A percentile compares a stretch with the other conserved stretches of the same genome.
Conservation (phyloP, 306 rosid genomes). For the Rosa chinensis region DNA sequence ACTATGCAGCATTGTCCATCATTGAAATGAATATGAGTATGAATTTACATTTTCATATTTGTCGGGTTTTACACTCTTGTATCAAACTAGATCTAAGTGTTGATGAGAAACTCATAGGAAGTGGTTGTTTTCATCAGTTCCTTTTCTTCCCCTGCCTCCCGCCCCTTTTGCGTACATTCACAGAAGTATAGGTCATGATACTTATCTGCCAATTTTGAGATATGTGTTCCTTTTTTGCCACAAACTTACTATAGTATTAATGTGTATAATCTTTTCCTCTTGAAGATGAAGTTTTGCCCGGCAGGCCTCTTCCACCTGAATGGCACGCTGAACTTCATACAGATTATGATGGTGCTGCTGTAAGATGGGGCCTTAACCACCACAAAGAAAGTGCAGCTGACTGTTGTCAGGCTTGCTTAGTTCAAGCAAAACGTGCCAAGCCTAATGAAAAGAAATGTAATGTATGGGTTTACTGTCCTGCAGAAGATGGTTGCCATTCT, state of each 20-base stretch:
- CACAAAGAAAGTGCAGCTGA: conserved; percentile 97
- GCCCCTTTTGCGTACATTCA: background rate
- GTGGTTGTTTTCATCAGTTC: conserved; percentile 1
- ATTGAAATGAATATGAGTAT: background rate
- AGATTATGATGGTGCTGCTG: conserved; percentile 87
- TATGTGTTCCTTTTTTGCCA: conserved; percentile 8
- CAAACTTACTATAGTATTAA: conserved; percentile 23
- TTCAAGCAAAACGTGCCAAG: conserved; percentile 68
- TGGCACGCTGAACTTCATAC: conserved; percentile 74
- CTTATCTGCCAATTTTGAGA: conserved; percentile 22
- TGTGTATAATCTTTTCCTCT: conserved; percentile 24
- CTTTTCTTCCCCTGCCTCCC: background rate
- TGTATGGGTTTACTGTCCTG: conserved; percentile 94
- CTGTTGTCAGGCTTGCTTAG: conserved; percentile 94
- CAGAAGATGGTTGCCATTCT: conserved; percentile 82
- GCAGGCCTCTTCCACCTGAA: conserved; percentile 69
- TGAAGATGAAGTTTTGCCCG: conserved; percentile 73
- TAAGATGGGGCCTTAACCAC: conserved; percentile 93
- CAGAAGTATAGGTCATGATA: background rate
- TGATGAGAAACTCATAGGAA: background rate
- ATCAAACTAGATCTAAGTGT: background rate
- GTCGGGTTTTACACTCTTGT: too few species aligned
- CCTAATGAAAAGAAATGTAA: conserved; percentile 78
- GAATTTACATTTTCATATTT: background rate
- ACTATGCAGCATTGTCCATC: background rate